Conservation (phyloP, 2,329 filamentous ascomycete genomes). For the Fusarium neocosmosporiellum region DNA sequence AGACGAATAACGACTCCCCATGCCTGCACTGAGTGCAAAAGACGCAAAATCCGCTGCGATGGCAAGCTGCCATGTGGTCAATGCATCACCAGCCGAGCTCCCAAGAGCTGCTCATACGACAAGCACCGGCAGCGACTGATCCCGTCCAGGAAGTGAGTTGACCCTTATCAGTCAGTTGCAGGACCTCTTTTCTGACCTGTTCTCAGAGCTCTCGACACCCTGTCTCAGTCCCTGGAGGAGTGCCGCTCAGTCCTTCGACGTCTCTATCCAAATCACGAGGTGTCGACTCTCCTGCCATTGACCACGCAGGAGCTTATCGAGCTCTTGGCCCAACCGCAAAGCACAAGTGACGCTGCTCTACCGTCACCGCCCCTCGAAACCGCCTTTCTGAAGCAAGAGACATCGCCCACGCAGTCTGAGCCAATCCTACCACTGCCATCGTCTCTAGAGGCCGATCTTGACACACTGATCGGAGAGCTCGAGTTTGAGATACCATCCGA, state of each 20-base stretch:
- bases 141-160: conserved; percentile 78
- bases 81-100: conserved; percentile 83
- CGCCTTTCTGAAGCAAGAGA: conserved; percentile 60
- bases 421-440: conserved; percentile 31
- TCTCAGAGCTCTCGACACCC: conserved; percentile 67
- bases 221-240: conserved; percentile 74
- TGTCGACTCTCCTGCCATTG: conserved; percentile 63
- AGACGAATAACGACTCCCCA: conserved; percentile 67
- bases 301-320: conserved; percentile 70
- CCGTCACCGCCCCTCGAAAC: conserved; percentile 66
- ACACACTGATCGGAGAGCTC: conserved; percentile 34
- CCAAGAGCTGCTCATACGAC: conserved; percentile 82
- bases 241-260: conserved; percentile 58
- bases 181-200: conserved; percentile 14
- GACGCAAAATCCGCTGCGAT: conserved; percentile 86
- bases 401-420: conserved; percentile 49
- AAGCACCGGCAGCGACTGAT: conserved; percentile 82
- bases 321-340: conserved; percentile 61
- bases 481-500: conserved; percentile 34
- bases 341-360: conserved; percentile 56
- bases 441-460: conserved; percentile 36
- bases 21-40: conserved; percentile 81
- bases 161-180: conserved; percentile 22
- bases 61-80: conserved; percentile 85
- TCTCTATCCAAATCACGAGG: conserved; percentile 69